These are phyloP conservation scores for Leptographium flavum DNA, from an alignment of 2,329 filamentous ascomycete species.

Conservation along the genomic window DNA sequence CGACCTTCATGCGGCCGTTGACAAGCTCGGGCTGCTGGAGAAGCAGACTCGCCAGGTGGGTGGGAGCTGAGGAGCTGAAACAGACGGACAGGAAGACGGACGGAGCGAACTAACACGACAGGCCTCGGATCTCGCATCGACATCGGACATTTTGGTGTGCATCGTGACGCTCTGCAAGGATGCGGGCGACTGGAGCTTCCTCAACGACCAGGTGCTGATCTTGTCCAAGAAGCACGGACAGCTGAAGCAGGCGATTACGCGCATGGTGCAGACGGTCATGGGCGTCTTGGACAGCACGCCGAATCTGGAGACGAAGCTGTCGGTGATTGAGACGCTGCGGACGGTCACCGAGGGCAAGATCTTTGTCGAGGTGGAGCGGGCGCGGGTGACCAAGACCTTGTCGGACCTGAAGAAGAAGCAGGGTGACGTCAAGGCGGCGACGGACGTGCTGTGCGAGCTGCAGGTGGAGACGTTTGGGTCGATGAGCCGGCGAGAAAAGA, in stretches of 20 bases:
- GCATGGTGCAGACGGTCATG: slow-evolving; percentile 98
- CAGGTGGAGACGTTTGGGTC: slow-evolving; percentile 98
- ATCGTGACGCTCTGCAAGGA: slow-evolving; percentile 94
- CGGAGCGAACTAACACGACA: slow-evolving; percentile 20
- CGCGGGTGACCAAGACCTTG: slow-evolving; percentile 84
- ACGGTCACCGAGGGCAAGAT: slow-evolving; percentile 99
- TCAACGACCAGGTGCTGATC: slow-evolving; percentile 92
- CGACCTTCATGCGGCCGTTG: slow-evolving; percentile 75
- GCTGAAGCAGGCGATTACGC: slow-evolving; percentile 96
- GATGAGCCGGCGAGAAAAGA: slow-evolving; percentile 95
- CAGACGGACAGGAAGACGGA: background rate
- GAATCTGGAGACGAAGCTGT: slow-evolving; percentile 73
- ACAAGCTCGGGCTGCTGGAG: slow-evolving; percentile 83
- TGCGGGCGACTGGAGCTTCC: slow-evolving; percentile 78
- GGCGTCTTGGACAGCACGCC: slow-evolving; percentile 78
- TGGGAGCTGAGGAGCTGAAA: background rate
- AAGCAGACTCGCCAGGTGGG: slow-evolving; percentile 92
- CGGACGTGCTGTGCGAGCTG: slow-evolving; percentile 88
- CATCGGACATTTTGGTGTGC: slow-evolving; percentile 71
- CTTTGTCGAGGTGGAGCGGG: slow-evolving; percentile 96
- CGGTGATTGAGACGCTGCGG: slow-evolving; percentile 84
- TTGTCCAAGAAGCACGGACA: slow-evolving; percentile 99
- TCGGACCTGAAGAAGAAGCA: slow-evolving; percentile 97
- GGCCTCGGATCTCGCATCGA: slow-evolving; percentile 92
- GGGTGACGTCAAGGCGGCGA: slow-evolving; percentile 78